Evolutionary conservation across 164 flowering plant species (phyloP).

Genomic region (Vitis amurensis): DNA sequence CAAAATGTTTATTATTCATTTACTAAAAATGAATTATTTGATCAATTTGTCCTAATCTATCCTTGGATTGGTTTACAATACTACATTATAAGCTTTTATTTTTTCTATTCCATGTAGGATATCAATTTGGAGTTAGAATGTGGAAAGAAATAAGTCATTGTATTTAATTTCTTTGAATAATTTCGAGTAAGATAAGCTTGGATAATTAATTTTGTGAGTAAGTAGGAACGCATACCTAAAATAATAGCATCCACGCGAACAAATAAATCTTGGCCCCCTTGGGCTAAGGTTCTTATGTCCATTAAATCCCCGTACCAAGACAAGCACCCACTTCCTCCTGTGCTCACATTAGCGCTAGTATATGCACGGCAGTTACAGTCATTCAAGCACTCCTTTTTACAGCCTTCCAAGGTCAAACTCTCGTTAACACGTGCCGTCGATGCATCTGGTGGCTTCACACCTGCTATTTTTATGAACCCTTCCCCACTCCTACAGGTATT

Average conservation of each 20-base stretch:
- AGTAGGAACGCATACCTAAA: conserved; percentile 21
- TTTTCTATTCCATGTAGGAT: too few relatives aligned
- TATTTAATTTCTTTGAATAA: too few relatives aligned
- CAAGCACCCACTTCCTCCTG: conserved; percentile 35
- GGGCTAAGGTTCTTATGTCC: conserved; percentile 17
- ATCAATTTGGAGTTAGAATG: too few relatives aligned
- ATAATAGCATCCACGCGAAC: conserved; percentile 32
- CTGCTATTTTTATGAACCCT: conserved; percentile 33
- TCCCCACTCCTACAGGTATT: conserved; percentile 28
- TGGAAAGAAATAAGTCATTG: too few relatives aligned
- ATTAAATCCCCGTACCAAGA: conserved; percentile 24
- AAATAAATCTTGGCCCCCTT: conserved; percentile 27
- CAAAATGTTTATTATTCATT: too few relatives aligned
- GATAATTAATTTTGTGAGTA: too few relatives aligned
- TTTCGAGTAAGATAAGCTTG: too few relatives aligned
- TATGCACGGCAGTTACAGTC: conserved; percentile 51
- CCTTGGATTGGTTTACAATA: too few relatives aligned
- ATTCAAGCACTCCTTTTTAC: conserved; percentile 31
- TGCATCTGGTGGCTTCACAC: conserved; percentile 40
- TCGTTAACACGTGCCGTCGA: conserved; percentile 11
- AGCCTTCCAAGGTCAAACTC: conserved; percentile 24
- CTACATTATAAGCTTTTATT: too few relatives aligned
- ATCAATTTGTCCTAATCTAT: too few relatives aligned
- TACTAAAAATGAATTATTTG: too few relatives aligned
- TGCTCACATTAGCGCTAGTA: conserved; percentile 13